Evolutionary conservation across 306 rosid species (phyloP).

Genomic region (Rubus idaeus): DNA sequence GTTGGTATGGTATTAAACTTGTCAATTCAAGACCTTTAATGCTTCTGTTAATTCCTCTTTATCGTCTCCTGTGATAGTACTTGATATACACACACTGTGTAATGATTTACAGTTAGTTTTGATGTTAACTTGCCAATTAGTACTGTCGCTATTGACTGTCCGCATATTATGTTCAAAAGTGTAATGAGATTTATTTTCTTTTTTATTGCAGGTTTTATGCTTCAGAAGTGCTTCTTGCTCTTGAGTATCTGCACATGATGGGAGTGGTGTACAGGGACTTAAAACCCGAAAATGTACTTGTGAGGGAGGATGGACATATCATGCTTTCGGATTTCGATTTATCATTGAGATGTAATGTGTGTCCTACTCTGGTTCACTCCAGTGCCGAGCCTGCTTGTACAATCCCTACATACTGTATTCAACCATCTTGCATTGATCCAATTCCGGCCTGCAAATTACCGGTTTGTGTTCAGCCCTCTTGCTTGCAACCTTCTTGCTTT

Average conservation of each 20-base stretch:
- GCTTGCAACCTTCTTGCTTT: slow-evolving; percentile 64
- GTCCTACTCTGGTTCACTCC: slow-evolving; percentile 57
- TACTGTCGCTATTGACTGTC: not conserved
- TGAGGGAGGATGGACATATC: slow-evolving; percentile 62
- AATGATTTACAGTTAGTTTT: not conserved
- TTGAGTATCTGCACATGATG: slow-evolving; percentile 70
- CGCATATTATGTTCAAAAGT: not conserved
- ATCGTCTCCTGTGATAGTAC: not conserved
- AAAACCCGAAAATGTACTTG: slow-evolving; percentile 60
- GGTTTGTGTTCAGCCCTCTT: slow-evolving; percentile 47
- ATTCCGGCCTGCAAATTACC: slow-evolving; percentile 48
- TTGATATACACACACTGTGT: not conserved
- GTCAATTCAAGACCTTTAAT: not conserved
- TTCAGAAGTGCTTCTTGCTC: slow-evolving; percentile 58
- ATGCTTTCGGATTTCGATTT: slow-evolving; percentile 66
- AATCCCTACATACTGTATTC: slow-evolving; percentile 50
- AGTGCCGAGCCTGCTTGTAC: slow-evolving; percentile 36
- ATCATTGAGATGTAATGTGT: slow-evolving; percentile 51
- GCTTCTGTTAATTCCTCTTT: no score
- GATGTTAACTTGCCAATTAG: not conserved
- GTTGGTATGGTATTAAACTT: not conserved
- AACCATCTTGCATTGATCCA: slow-evolving; percentile 53
- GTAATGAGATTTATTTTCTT: not conserved
- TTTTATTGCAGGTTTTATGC: slow-evolving; percentile 50
- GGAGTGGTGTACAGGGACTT: slow-evolving; percentile 66